phyloP scores from a whole-genome alignment of 495 filamentous ascomycete species.

The Hypoxylon subgilvum region DNA sequence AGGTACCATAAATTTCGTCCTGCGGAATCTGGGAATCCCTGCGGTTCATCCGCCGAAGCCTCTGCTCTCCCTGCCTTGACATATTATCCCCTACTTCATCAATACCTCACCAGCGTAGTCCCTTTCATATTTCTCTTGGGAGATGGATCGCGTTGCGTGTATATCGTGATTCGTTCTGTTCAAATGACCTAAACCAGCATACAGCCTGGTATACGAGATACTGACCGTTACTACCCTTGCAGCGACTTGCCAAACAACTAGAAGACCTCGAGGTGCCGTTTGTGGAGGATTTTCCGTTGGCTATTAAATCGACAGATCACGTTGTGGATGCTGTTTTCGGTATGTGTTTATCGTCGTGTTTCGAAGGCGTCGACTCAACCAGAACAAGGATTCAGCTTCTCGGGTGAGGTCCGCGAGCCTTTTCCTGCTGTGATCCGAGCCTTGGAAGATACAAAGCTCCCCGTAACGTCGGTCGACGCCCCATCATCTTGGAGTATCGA shows the following conservation, averaged over 20 bases:
- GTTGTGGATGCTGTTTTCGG: slow-evolving; percentile 95
- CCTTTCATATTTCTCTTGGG: background rate
- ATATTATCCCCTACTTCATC: background rate
- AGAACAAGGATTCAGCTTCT: slow-evolving; percentile 80
- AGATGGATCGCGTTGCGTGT: slow-evolving; percentile 12
- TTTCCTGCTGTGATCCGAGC: slow-evolving; percentile 81
- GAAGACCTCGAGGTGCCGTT: slow-evolving; percentile 83
- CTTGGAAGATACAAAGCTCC: slow-evolving; percentile 71
- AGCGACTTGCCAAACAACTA: slow-evolving; percentile 84
- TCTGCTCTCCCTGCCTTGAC: slow-evolving; percentile 1
- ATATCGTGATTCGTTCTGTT: slow-evolving; percentile 17
- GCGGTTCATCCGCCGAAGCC: too few species aligned
- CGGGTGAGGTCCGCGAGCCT: slow-evolving; percentile 87
- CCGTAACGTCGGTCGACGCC: slow-evolving; percentile 87
- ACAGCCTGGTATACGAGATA: slow-evolving; percentile 6
- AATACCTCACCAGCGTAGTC: background rate
- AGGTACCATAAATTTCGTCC: too few species aligned
- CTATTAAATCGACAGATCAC: slow-evolving; percentile 72
- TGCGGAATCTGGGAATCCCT: too few species aligned
- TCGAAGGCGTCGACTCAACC: slow-evolving; percentile 24
- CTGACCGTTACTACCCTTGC: slow-evolving; percentile 11
- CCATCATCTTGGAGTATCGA: slow-evolving; percentile 95
- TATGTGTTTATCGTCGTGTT: slow-evolving; percentile 41
- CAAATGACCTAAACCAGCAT: background rate
- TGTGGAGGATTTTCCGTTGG: slow-evolving; percentile 74